Evolutionary conservation across 2,329 filamentous ascomycete species (phyloP).

Genomic region (Pseudogymnoascus sp.): DNA sequence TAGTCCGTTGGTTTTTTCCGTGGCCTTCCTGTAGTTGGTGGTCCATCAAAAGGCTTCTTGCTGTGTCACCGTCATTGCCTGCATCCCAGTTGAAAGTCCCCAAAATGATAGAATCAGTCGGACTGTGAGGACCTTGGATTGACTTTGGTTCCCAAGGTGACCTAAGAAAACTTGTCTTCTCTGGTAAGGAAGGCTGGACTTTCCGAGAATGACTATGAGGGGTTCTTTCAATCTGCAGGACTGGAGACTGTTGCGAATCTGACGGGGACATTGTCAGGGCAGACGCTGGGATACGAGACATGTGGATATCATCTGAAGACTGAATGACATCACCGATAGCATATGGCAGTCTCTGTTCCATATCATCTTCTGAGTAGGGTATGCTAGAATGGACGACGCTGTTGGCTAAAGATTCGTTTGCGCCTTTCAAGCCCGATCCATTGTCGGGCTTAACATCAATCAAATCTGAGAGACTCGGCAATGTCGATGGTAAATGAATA

Average conservation of each 20-base stretch:
- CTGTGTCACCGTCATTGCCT: background rate
- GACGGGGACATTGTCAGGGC: background rate
- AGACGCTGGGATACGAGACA: background rate
- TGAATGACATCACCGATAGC: background rate
- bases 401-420: background rate
- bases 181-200: background rate
- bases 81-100: constrained; percentile 3
- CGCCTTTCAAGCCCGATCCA: background rate
- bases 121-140: background rate
- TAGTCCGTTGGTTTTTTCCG: background rate
- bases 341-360: constrained; percentile 1
- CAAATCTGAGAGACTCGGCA: background rate
- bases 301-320: background rate
- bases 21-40: background rate
- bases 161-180: background rate
- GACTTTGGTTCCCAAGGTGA: background rate
- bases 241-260: background rate
- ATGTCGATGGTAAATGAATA: background rate
- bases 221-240: constrained; percentile 4
- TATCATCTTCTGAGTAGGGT: background rate
- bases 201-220: background rate
- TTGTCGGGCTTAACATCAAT: background rate
- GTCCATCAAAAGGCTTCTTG: background rate
- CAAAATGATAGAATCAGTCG: background rate
- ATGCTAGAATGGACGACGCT: background rate